Evolutionary conservation across 306 rosid genomes (phyloP), one percentile per base, ranked within the genome.

Genomic region (Mimosa pudica): DNA sequence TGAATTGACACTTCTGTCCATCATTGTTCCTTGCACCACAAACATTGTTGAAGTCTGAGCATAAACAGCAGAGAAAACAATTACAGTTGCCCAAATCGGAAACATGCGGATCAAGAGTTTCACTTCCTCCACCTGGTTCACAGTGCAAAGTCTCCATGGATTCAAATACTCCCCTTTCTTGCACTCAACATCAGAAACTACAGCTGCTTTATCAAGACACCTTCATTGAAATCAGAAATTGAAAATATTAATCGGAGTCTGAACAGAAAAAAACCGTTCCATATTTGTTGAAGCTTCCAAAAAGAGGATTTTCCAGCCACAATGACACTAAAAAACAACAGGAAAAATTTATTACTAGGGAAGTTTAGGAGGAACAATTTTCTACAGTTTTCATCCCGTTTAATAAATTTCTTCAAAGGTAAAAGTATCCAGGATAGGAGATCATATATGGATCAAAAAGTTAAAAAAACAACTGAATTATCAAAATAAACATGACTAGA

Each of bases 41-140:
- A 95, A 95, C 90, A 95, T 60, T 24, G 98, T 95, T 44, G 98
- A 92, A 94, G 91, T 89, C 79, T 95, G 97, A 64, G 98, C 98
- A 76, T 89, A 95, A 62, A 95, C 98, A 10, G 98, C 97, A 10
- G 98, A 62, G 77, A 92, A 95, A 71, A 88, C 86, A 2, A 95
- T 95, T 42, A 95, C 97, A 46, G 96, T 86, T 18, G 98, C 98
- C 98, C 98, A 95, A 46, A 95, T 70, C 16, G 98, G 98, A 81
- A 95, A 92, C 98, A 89, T 95, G 63, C 98, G 98, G 79, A 95
- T 86, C 88, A 92, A 82, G 70, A 92, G 91, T 88, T 95, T 95
- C 74, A 95, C 80, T 77, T 95, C 98, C 87, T 95, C 98, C 61
- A 95, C 93, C 86, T 95, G 97, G 67, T 97, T 95, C 70, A 95